Evolutionary conservation across 805 yeast species (phyloP), one percentile per base, ranked within the genome.

Genomic region (Priceomyces carsonii): DNA sequence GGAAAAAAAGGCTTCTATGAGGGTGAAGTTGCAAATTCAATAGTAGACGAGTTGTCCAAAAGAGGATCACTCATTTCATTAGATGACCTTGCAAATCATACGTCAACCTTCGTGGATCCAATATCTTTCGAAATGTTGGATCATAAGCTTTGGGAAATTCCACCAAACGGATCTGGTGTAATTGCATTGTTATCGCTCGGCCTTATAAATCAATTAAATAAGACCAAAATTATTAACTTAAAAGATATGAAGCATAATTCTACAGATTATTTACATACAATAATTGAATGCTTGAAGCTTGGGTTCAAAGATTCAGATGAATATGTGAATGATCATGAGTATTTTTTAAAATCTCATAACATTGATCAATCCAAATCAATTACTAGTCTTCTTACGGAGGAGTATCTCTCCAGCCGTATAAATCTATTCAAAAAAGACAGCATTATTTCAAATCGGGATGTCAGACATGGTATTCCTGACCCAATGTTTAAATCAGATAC

Each of bases 91-190:
- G 56, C 58, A 12, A 43, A 50, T 14, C 93, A 85, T 55, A 60
- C 71, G 0, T 74, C 89, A 1, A 71, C 82, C 0, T 70, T 76
- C 46, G 82, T 83, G 16, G 81, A 80, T 1, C 91, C 95, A 2
- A 75, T 85, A 13, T 59, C 61, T 12, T 56, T 75, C 35, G 70
- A 73, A 21, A 69, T 79, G 36, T 62, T 73, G 30, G 84, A 75
- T 8, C 50, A 59, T 31, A 71, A 67, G 18, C 64, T 85, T 17
- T 82, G 90, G 86, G 93, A 85, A 55, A 79, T 85, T 43, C 93
- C 95, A 8, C 95, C 95, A 9, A 85, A 80, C 56, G 87, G 91
- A 3, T 87, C 85, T 35, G 95, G 95, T 6, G 58, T 85, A 9
- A 85, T 85, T 29, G 93, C 90, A 0, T 62, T 85, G 32, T 61